Evolutionary conservation across 345 rosid species (phyloP).

Genomic region (Psidium friedrichsthalianum): DNA sequence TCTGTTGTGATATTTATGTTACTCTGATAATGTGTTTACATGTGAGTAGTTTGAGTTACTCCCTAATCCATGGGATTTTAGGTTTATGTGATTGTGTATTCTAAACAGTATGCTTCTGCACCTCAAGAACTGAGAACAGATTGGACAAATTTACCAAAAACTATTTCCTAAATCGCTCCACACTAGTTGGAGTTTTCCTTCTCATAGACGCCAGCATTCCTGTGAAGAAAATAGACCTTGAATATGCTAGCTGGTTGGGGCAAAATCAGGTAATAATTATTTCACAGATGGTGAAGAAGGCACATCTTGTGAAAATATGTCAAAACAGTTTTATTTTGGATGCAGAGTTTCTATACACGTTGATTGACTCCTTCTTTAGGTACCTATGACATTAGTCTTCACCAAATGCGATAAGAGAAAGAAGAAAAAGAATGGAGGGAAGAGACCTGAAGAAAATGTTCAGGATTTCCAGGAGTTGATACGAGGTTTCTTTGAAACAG

Average conservation of each 20-base stretch:
- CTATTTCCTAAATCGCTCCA: slow-evolving; percentile 77
- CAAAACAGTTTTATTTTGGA: background rate
- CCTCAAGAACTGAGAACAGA: slow-evolving; percentile 73
- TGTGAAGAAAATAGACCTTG: slow-evolving; percentile 77
- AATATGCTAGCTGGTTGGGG: slow-evolving; percentile 96
- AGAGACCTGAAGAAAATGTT: slow-evolving; percentile 74
- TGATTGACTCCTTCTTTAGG: slow-evolving; percentile 21
- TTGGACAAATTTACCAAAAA: slow-evolving; percentile 75
- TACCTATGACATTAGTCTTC: slow-evolving; percentile 91
- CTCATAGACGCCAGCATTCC: slow-evolving; percentile 95
- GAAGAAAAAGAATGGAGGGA: slow-evolving; percentile 89
- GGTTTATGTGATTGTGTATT: background rate
- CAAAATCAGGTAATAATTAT: slow-evolving; percentile 65
- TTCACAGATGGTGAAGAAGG: background rate
- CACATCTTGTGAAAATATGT: background rate
- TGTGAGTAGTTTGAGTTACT: background rate
- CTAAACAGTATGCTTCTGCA: slow-evolving; percentile 69
- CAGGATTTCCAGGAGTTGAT: slow-evolving; percentile 72
- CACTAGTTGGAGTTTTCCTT: slow-evolving; percentile 78
- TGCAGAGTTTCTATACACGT: background rate
- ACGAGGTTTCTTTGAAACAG: slow-evolving; percentile 57
- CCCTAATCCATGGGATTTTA: background rate
- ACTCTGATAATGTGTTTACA: background rate
- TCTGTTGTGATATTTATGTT: background rate
- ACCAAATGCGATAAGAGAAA: slow-evolving; percentile 96